Conservation (phyloP, 2,329 filamentous ascomycete species). For the Paraphaeosphaeria sporulosa region DNA sequence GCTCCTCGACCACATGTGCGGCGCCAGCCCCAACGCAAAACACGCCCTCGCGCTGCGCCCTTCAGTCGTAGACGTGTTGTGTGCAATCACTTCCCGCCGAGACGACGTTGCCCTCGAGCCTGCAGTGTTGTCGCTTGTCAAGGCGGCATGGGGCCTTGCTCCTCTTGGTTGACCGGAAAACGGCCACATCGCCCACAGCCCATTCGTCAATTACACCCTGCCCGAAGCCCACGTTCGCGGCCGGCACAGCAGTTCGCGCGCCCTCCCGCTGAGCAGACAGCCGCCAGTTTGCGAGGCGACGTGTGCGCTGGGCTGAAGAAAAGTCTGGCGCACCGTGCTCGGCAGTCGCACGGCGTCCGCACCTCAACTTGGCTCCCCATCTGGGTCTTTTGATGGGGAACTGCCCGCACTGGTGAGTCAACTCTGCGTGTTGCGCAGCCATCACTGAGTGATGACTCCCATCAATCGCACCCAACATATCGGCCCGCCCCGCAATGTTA, state of each 20-base stretch:
- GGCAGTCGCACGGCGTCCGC: too few relatives aligned
- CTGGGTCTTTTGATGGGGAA: too few relatives aligned
- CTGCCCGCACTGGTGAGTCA: conserved; percentile 28
- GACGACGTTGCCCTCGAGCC: background rate
- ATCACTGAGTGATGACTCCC: conserved; percentile 16
- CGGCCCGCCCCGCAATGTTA: conserved; percentile 18
- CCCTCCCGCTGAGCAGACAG: conserved; percentile 8
- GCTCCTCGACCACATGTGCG: background rate
- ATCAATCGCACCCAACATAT: conserved; percentile 2
- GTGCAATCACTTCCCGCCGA: background rate
- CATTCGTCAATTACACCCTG: conserved; percentile 11
- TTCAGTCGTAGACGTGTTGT: background rate
- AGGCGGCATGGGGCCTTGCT: background rate
- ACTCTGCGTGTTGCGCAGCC: too few relatives aligned
- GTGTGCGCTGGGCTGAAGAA: too few relatives aligned
- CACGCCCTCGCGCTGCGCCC: background rate
- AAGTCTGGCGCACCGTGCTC: too few relatives aligned
- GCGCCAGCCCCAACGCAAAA: background rate
- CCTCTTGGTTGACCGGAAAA: conserved; percentile 11
- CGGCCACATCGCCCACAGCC: background rate
- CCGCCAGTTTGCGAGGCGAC: background rate
- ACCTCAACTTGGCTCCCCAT: too few relatives aligned
- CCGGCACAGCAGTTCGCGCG: conserved; percentile 9
- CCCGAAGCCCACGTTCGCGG: conserved; percentile 2
- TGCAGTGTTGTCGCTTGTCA: conserved; percentile 5